Conservation (phyloP, 2,329 filamentous ascomycete species). For the Diaporthe longicolla region DNA sequence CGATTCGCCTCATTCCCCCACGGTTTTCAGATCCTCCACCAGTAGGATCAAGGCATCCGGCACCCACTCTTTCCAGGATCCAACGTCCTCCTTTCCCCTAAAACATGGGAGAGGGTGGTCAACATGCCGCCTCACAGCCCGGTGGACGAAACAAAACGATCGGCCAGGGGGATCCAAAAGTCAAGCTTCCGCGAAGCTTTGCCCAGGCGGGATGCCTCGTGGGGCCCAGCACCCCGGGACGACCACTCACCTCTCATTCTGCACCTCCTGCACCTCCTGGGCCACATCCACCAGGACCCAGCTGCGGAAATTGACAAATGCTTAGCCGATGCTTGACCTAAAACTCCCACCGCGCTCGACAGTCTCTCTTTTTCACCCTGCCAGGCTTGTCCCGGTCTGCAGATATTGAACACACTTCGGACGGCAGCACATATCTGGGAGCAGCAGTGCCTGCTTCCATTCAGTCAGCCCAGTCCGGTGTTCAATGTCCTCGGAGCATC, state of each 20-base stretch:
- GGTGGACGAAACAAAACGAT: slow-evolving; percentile 21
- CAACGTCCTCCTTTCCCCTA: neutral
- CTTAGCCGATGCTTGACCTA: slow-evolving; percentile 16
- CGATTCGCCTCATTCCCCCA: neutral
- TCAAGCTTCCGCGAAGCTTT: slow-evolving; percentile 30
- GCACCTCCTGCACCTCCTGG: neutral
- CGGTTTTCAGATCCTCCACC: slow-evolving; percentile 26
- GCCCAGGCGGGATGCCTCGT: slow-evolving; percentile 19
- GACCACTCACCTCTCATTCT: slow-evolving; percentile 10
- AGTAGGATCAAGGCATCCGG: neutral
- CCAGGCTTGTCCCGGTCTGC: slow-evolving; percentile 4
- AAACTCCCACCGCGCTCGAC: neutral
- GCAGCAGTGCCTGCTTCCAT: neutral
- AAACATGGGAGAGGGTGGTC: neutral
- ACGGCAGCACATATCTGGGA: neutral
- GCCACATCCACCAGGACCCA: neutral
- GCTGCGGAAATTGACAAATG: slow-evolving; percentile 24
- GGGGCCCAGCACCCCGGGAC: slow-evolving; percentile 11
- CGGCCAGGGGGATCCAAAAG: slow-evolving; percentile 7
- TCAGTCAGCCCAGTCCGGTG: neutral
- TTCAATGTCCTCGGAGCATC: neutral
- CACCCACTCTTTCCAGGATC: neutral
- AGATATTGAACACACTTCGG: no score
- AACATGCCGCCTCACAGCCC: neutral
- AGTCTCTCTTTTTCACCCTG: neutral